phyloP scores from a whole-genome alignment of 2,329 filamentous ascomycete species.

The Pezicula radicicola region DNA sequence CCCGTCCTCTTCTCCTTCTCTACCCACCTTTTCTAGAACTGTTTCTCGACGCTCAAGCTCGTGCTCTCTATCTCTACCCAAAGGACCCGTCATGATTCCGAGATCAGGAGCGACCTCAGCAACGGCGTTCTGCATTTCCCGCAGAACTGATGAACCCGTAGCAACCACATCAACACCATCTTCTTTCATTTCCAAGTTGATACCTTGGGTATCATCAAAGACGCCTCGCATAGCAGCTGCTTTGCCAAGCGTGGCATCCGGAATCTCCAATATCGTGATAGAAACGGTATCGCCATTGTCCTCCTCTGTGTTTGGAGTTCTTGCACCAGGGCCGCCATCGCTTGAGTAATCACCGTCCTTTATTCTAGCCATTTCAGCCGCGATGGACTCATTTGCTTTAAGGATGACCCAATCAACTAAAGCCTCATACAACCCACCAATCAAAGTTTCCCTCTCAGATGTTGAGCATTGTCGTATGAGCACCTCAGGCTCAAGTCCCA shows the following conservation, averaged over 20 bases:
- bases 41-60: constrained; percentile 79
- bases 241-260: constrained; percentile 76
- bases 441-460: constrained; percentile 77
- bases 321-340: constrained; percentile 56
- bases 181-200: constrained; percentile 96
- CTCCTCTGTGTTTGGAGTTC: constrained; percentile 66
- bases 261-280: constrained; percentile 84
- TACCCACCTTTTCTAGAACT: constrained; percentile 80
- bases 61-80: constrained; percentile 70
- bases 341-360: constrained; percentile 65
- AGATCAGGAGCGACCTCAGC: constrained; percentile 74
- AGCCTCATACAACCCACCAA: constrained; percentile 87
- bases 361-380: constrained; percentile 66
- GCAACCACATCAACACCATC: constrained; percentile 79
- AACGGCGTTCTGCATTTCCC: constrained; percentile 84
- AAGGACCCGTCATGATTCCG: constrained; percentile 66
- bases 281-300: constrained; percentile 81
- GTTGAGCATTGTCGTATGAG: constrained; percentile 77
- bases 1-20: constrained; percentile 76
- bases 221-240: constrained; percentile 85
- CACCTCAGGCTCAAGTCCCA: constrained; percentile 84
- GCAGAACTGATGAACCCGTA: constrained; percentile 76
- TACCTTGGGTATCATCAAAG: constrained; percentile 89
- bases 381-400: constrained; percentile 85
- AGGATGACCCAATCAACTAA: constrained; percentile 91